These are phyloP conservation scores for Hyphopichia wangnamkhiaoensis DNA, from an alignment of 1,139 yeast genomes.

Conservation along the genomic window DNA sequence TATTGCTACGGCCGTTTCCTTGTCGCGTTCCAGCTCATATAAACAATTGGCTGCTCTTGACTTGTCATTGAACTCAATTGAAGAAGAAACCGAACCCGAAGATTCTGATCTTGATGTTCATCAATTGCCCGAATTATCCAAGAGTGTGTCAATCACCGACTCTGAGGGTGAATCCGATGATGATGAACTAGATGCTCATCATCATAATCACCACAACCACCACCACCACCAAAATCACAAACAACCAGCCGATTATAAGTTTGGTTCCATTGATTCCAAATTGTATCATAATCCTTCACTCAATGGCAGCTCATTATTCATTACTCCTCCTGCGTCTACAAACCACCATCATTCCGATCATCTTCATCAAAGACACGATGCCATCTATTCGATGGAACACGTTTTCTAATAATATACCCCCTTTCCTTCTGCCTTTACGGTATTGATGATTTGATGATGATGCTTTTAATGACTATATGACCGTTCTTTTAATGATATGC, in stretches of 20 bases:
- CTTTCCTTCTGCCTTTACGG: background rate
- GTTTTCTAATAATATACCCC: conserved; percentile 20
- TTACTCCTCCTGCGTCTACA: conserved; percentile 4
- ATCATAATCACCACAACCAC: conserved; percentile 2
- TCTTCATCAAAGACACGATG: conserved; percentile 23
- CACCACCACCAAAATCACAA: conserved; percentile 5
- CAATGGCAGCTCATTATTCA: background rate
- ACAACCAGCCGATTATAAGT: background rate
- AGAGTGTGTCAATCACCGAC: conserved; percentile 23
- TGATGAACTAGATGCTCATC: background rate
- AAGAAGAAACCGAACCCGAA: conserved; percentile 11
- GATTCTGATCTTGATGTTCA: conserved; percentile 9
- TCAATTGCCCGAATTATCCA: conserved; percentile 27
- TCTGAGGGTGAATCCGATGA: conserved; percentile 30
- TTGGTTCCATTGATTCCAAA: background rate
- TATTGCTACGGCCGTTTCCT: conserved; percentile 2
- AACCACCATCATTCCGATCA: conserved; percentile 2
- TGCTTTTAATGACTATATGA: too few relatives aligned
- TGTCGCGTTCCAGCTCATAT: conserved; percentile 5
- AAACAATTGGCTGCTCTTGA: conserved; percentile 1
- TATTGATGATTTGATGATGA: background rate
- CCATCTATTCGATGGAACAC: conserved; percentile 23
- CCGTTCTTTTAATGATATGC: too few relatives aligned
- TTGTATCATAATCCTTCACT: conserved; percentile 3
- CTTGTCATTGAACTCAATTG: conserved; percentile 1